Evolutionary conservation across 192 early-diverging fungal genomes (phyloP).

Genomic region (Mortierella claussenii): DNA sequence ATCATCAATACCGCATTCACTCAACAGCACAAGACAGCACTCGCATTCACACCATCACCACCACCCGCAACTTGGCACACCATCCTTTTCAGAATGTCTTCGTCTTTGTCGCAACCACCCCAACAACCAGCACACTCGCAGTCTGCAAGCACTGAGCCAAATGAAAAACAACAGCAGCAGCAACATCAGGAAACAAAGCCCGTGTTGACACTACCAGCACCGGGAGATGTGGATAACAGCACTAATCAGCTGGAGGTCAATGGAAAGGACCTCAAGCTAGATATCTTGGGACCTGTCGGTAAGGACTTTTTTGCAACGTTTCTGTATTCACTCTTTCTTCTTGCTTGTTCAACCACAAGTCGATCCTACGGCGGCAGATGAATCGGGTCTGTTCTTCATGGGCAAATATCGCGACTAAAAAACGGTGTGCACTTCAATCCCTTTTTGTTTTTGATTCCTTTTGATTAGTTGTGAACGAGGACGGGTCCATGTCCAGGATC

Average conservation of each 20-base stretch:
- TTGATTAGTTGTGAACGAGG: conserved; percentile 57
- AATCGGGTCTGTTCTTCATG: not conserved
- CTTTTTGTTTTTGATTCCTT: not conserved
- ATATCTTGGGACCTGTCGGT: conserved; percentile 60
- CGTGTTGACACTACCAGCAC: conserved; percentile 55
- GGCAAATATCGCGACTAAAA: not conserved
- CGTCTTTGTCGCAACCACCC: not conserved
- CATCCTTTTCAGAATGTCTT: conserved; percentile 16
- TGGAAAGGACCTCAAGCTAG: conserved; percentile 53
- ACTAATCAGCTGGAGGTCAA: conserved; percentile 49
- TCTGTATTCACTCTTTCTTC: too few relatives aligned
- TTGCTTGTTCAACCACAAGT: too few relatives aligned
- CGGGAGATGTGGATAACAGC: conserved; percentile 28
- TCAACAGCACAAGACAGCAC: too few relatives aligned
- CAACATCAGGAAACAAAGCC: conserved; percentile 22
- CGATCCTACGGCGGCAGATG: too few relatives aligned
- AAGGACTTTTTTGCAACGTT: conserved; percentile 12
- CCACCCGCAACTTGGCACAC: too few relatives aligned
- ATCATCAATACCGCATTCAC: too few relatives aligned
- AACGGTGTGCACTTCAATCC: too few relatives aligned
- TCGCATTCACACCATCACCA: too few relatives aligned
- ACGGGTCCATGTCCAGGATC: conserved; percentile 62
- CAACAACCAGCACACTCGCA: not conserved
- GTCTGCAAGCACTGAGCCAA: not conserved
- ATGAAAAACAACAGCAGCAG: not conserved